Evolutionary conservation across 768 basidiomycete species (phyloP).

Genomic region (Naematelia aurantialba): DNA sequence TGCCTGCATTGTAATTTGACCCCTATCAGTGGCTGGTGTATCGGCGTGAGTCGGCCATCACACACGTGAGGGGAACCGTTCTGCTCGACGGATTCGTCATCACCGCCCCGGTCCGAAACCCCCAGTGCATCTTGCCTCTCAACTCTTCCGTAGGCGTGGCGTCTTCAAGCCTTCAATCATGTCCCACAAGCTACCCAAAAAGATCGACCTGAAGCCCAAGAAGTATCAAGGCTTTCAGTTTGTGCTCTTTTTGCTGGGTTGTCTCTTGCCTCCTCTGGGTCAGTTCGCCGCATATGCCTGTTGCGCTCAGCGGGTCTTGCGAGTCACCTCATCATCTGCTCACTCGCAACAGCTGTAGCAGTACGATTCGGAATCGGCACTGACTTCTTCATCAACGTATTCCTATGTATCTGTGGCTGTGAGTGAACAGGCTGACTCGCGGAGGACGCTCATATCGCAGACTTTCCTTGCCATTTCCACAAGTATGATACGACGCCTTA

Average conservation of each 20-base stretch:
- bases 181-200: slow-evolving; percentile 50
- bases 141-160: neutral
- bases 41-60: too few relatives aligned
- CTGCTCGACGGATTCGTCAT: neutral
- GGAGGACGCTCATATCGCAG: slow-evolving; percentile 10
- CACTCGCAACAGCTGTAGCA: slow-evolving; percentile 68
- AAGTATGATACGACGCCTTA: slow-evolving; percentile 53
- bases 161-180: slow-evolving; percentile 10
- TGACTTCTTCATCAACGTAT: slow-evolving; percentile 85
- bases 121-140: neutral
- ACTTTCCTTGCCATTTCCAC: slow-evolving; percentile 70
- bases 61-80: too few relatives aligned
- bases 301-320: too few relatives aligned
- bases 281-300: too few relatives aligned
- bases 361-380: slow-evolving; percentile 84
- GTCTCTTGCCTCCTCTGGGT: slow-evolving; percentile 88
- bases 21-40: too few relatives aligned
- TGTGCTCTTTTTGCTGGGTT: slow-evolving; percentile 80
- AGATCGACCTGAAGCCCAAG: slow-evolving; percentile 64
- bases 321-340: too few relatives aligned
- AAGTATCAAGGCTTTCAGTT: slow-evolving; percentile 76
- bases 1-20: too few relatives aligned
- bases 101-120: neutral
- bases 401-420: slow-evolving; percentile 87
- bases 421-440: slow-evolving; percentile 14